These are phyloP conservation scores for Xylaria polymorpha DNA, from an alignment of 2,329 filamentous ascomycete species.

Conservation along the genomic window DNA sequence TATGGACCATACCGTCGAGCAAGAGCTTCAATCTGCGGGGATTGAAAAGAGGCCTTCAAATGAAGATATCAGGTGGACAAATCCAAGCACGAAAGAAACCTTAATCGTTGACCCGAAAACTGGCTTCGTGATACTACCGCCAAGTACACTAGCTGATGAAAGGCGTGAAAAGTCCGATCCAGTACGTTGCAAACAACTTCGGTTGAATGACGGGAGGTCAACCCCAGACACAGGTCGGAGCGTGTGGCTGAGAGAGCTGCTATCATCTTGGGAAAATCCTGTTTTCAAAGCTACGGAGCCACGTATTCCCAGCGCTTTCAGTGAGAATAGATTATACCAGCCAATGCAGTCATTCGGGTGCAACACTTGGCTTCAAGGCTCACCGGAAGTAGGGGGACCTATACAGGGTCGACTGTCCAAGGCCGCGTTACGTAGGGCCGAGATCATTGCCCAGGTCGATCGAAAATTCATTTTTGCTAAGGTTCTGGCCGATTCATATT, in stretches of 20 bases:
- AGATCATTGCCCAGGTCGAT: slow-evolving; percentile 85
- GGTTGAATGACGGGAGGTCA: slow-evolving; percentile 29
- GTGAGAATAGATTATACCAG: slow-evolving; percentile 44
- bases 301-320: slow-evolving; percentile 57
- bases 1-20: slow-evolving; percentile 8
- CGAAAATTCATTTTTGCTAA: slow-evolving; percentile 86
- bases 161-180: slow-evolving; percentile 40
- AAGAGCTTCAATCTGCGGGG: slow-evolving; percentile 5
- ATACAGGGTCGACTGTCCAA: slow-evolving; percentile 69
- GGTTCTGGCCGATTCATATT: slow-evolving; percentile 51
- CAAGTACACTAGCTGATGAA: slow-evolving; percentile 49
- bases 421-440: slow-evolving; percentile 66
- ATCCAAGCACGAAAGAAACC: slow-evolving; percentile 67
- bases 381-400: slow-evolving; percentile 42
- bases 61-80: slow-evolving; percentile 65
- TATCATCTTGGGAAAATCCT: slow-evolving; percentile 79
- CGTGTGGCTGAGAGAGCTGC: slow-evolving; percentile 70
- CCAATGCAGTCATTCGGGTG: slow-evolving; percentile 30
- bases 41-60: slow-evolving; percentile 33
- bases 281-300: slow-evolving; percentile 69
- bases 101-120: slow-evolving; percentile 67
- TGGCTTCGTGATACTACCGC: slow-evolving; percentile 56
- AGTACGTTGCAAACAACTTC: slow-evolving; percentile 34
- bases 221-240: slow-evolving; percentile 36
- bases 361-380: slow-evolving; percentile 28